Evolutionary conservation across 164 flowering plant genomes (phyloP), one percentile per base, ranked within the genome.

Genomic region (Tinospora cordifolia): DNA sequence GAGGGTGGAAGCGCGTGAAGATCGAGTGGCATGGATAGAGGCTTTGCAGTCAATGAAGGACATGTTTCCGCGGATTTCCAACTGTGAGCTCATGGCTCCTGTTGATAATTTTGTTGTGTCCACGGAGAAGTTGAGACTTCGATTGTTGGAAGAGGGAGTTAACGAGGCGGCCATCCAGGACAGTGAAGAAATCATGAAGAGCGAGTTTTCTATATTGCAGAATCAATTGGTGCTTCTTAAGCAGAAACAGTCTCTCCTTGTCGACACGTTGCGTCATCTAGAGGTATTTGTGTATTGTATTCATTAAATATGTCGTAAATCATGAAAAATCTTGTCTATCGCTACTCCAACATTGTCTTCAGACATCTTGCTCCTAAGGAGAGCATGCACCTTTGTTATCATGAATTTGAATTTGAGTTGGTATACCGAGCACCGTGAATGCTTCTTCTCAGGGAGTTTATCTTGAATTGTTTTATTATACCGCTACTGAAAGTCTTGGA

Each of bases 11-110:
- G 74, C 88, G 1, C 77, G 92, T 44, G 99, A 94, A 17, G 97
- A 90, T 75, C 80, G 92, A 58, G 71, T 70, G 17, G 75, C 84
- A 7, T 94, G 99, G 99, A 75, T 94, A 85, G 97, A 94, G 38
- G 93, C 96, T 25, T 80, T 94, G 79, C 97, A 87, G 75, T 91
- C 93, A 7, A 89, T 92, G 69, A 94, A 94, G 73, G 97, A 92
- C 68, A 83, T 94, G 97, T 94, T 92, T 54, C 99, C 97, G 0
- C 78, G 97, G 67, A 82, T 90, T 76, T 92, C 97, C 13, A 90
- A 92, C 76, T 83, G 96, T 57, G 97, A 94, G 71, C 78, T 92
- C 25, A 88, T 92, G 92, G 86, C 84, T 59, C 86, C 87, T 4
- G 25, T 78, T 0, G 81, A 80, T 60, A 75, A 77, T 68, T 74